These are phyloP conservation scores for Vicia sativa DNA, from an alignment of 306 rosid species.

Conservation along the genomic window DNA sequence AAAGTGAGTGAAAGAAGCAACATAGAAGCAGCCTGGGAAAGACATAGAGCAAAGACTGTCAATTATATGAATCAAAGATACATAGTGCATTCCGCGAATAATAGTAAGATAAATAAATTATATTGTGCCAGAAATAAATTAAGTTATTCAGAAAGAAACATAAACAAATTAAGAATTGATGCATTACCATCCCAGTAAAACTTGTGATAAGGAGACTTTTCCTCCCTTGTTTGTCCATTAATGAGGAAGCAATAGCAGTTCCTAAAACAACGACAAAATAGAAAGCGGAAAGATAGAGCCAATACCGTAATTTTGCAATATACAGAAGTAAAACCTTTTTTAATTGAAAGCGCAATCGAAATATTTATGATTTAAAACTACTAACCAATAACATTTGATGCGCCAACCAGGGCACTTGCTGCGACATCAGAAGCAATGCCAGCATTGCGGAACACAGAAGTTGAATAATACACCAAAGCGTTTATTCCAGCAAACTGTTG, in stretches of 20 bases:
- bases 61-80: conserved; percentile 21
- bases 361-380: conserved; percentile 24
- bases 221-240: conserved; percentile 96
- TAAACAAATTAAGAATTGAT: conserved; percentile 21
- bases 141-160: background rate
- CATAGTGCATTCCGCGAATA: no score
- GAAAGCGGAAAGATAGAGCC: conserved; percentile 33
- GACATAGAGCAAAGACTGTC: conserved; percentile 14
- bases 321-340: background rate
- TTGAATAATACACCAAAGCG: conserved; percentile 95
- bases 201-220: conserved; percentile 90
- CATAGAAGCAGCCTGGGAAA: conserved; percentile 88
- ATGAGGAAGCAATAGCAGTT: conserved; percentile 86
- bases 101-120: background rate
- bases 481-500: conserved; percentile 97
- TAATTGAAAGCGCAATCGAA: background rate
- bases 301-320: conserved; percentile 21
- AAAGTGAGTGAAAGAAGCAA: conserved; percentile 84
- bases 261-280: conserved; percentile 56
- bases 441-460: conserved; percentile 93
- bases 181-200: conserved; percentile 88
- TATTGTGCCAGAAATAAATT: background rate
- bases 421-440: conserved; percentile 97
- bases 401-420: conserved; percentile 97
- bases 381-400: conserved; percentile 93